Conservation (phyloP, 225 moss, liverwort and hornwort species). For the Neckera pumila region DNA sequence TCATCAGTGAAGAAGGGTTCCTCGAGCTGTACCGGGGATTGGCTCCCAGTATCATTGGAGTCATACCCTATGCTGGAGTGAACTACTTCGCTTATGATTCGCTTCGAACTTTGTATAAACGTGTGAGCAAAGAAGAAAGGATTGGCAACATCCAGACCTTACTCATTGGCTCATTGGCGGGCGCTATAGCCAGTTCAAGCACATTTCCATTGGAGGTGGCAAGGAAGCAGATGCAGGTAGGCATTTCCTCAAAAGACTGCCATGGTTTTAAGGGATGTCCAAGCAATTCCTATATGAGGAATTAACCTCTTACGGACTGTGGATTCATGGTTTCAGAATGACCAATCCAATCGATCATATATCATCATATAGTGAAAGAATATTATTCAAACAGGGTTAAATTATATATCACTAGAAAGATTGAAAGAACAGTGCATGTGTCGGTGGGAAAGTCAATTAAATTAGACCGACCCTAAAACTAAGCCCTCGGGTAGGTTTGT, state of each 20-base stretch:
- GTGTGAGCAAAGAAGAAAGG: constrained; percentile 46
- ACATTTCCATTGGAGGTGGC: constrained; percentile 83
- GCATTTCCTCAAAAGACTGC: background rate
- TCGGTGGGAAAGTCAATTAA: background rate
- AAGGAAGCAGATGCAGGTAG: constrained; percentile 70
- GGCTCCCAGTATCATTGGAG: constrained; percentile 71
- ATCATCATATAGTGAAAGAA: too few species aligned
- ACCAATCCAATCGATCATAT: background rate
- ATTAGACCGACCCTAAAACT: background rate
- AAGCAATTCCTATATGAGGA: background rate
- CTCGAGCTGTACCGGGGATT: constrained; percentile 66
- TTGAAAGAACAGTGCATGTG: background rate
- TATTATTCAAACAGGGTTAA: background rate
- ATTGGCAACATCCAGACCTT: constrained; percentile 72
- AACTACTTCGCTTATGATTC: constrained; percentile 75
- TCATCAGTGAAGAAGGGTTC: constrained; percentile 63
- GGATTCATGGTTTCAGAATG: background rate
- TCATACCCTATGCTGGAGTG: constrained; percentile 76
- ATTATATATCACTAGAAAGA: background rate
- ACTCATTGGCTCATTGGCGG: constrained; percentile 67
- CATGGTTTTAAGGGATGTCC: background rate
- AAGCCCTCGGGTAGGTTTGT: background rate
- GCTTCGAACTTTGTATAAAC: constrained; percentile 51
- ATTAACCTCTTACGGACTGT: background rate
- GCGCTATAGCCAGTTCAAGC: constrained; percentile 67